Conservation (phyloP, 2,329 filamentous ascomycete species). For the Trichophaea hybrida region DNA sequence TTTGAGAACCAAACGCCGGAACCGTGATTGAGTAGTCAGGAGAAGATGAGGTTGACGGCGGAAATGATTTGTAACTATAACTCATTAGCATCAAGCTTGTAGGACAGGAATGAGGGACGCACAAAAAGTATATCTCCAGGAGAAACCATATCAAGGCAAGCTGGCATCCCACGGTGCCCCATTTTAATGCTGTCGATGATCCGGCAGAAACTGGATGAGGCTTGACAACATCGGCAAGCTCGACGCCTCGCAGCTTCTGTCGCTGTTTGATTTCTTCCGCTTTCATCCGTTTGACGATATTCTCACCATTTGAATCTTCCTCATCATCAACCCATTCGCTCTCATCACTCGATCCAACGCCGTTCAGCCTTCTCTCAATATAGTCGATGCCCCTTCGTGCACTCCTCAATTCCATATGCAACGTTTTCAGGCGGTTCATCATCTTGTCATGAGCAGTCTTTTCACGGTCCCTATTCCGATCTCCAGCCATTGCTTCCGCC, state of each 20-base stretch:
- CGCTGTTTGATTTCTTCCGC: not conserved
- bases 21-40: slow-evolving; percentile 2
- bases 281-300: not conserved
- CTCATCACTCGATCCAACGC: slow-evolving; percentile 6
- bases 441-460: slow-evolving; percentile 18
- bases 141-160: slow-evolving; percentile 6
- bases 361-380: slow-evolving; percentile 16
- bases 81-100: not conserved
- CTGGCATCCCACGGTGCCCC: not conserved
- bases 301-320: not conserved
- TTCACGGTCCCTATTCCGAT: slow-evolving; percentile 14
- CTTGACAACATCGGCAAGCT: not conserved
- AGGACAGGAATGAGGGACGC: not conserved
- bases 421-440: slow-evolving; percentile 19
- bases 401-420: slow-evolving; percentile 19
- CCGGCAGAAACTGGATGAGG: not conserved
- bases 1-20: slow-evolving; percentile 3
- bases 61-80: slow-evolving; percentile 5
- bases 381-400: slow-evolving; percentile 19
- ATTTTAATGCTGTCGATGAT: not conserved
- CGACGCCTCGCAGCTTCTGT: not conserved
- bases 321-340: slow-evolving; percentile 8
- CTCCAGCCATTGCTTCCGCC: slow-evolving; percentile 12
- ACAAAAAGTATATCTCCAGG: slow-evolving; percentile 10
- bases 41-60: slow-evolving; percentile 1